Evolutionary conservation across 495 filamentous ascomycete species (phyloP).

Genomic region (Neohortaea acidophila): DNA sequence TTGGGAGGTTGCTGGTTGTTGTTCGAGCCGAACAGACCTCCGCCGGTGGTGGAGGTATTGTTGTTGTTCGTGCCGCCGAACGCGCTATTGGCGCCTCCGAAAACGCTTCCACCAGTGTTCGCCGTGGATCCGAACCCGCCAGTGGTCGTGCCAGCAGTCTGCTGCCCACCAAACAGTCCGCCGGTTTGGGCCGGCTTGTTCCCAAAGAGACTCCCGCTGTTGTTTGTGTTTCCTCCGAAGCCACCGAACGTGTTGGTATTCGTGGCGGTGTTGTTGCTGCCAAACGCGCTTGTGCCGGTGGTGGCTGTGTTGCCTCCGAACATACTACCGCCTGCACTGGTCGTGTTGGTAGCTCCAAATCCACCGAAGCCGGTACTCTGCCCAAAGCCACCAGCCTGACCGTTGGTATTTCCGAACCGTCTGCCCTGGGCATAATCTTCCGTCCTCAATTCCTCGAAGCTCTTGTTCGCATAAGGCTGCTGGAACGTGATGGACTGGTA

Average conservation of each 20-base stretch:
- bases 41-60: slow-evolving; percentile 36
- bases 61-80: slow-evolving; percentile 19
- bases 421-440: slow-evolving; percentile 83
- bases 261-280: slow-evolving; percentile 32
- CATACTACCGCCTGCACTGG: slow-evolving; percentile 24
- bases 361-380: slow-evolving; percentile 44
- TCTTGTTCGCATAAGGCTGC: slow-evolving; percentile 74
- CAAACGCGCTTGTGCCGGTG: slow-evolving; percentile 8
- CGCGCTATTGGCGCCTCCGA: slow-evolving; percentile 24
- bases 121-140: slow-evolving; percentile 30
- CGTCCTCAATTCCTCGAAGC: slow-evolving; percentile 75
- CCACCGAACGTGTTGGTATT: slow-evolving; percentile 24
- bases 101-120: slow-evolving; percentile 27
- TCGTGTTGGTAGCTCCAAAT: slow-evolving; percentile 31
- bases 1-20: slow-evolving; percentile 25
- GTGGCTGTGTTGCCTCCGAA: slow-evolving; percentile 34
- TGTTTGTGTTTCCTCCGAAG: slow-evolving; percentile 32
- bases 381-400: slow-evolving; percentile 74
- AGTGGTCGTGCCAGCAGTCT: slow-evolving; percentile 14
- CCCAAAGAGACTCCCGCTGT: slow-evolving; percentile 23
- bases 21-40: slow-evolving; percentile 31
- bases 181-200: slow-evolving; percentile 24
- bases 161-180: slow-evolving; percentile 35
- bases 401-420: slow-evolving; percentile 62
- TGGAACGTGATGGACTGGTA: slow-evolving; percentile 83